Conservation (phyloP, 768 basidiomycete genomes). For the Termitomyces sp. region DNA sequence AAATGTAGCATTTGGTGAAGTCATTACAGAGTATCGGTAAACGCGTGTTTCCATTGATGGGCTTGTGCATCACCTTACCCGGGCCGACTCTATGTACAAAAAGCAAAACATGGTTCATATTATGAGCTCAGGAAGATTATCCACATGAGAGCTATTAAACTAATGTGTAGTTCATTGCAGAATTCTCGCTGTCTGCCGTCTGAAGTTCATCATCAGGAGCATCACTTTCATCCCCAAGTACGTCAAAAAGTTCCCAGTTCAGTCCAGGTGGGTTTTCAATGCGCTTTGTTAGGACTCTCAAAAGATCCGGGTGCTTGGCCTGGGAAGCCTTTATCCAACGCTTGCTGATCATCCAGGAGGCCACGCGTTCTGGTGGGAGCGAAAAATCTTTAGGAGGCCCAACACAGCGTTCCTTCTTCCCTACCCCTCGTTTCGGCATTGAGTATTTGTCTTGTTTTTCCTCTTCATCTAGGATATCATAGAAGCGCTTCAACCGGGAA, state of each 20-base stretch:
- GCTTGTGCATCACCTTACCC: too few species aligned
- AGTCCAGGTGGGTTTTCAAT: slow-evolving; percentile 43
- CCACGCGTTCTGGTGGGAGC: slow-evolving; percentile 60
- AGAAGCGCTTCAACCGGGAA: slow-evolving; percentile 54
- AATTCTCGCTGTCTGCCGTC: slow-evolving; percentile 22
- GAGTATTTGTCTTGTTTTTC: slow-evolving; percentile 37
- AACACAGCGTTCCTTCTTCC: slow-evolving; percentile 46
- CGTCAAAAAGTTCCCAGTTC: slow-evolving; percentile 43
- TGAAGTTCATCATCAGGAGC: slow-evolving; percentile 15
- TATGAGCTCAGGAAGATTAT: too few species aligned
- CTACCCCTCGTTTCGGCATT: slow-evolving; percentile 54
- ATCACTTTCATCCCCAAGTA: slow-evolving; percentile 56
- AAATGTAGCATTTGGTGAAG: not conserved
- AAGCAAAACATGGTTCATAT: too few species aligned
- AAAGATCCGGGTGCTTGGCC: slow-evolving; percentile 42
- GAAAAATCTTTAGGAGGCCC: slow-evolving; percentile 54
- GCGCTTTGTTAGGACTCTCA: slow-evolving; percentile 33
- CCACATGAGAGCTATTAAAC: slow-evolving; percentile 8
- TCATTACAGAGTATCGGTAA: not conserved
- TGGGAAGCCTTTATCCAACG: slow-evolving; percentile 48
- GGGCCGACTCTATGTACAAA: too few species aligned
- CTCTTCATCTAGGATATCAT: slow-evolving; percentile 54
- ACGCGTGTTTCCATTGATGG: not conserved
- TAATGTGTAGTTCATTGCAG: slow-evolving; percentile 32
- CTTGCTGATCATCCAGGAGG: slow-evolving; percentile 74